phyloP scores from a whole-genome alignment of 2,329 filamentous ascomycete species.

The Talaromyces verruculosus region DNA sequence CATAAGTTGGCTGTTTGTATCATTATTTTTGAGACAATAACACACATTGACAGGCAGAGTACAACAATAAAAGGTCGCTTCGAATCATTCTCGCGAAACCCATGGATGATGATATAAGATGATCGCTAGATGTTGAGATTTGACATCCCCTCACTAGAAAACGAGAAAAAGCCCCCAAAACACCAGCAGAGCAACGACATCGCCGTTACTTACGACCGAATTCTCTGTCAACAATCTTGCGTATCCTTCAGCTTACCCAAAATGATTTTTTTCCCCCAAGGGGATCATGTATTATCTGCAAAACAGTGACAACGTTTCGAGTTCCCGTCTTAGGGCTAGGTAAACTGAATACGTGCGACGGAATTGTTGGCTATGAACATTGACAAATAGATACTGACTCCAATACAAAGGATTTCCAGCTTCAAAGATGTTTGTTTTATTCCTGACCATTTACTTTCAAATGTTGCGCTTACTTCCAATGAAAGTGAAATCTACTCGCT shows the following conservation, averaged over 20 bases:
- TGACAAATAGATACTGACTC: not conserved
- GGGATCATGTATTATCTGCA: not conserved
- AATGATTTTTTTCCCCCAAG: not conserved
- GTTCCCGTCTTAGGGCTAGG: not conserved
- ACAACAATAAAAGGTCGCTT: not conserved
- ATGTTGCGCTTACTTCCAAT: not conserved
- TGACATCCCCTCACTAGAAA: not conserved
- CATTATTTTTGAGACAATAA: not conserved
- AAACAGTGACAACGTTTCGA: not conserved
- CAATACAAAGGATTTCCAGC: not conserved
- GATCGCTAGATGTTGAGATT: not conserved
- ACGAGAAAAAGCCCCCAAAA: not conserved
- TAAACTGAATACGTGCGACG: not conserved
- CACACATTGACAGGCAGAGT: not conserved
- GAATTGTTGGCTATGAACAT: not conserved
- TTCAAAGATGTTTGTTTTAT: not conserved
- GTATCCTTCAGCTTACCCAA: not conserved
- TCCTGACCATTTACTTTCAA: not conserved
- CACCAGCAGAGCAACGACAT: not conserved
- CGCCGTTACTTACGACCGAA: not conserved
- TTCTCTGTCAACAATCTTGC: not conserved
- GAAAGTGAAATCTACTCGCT: not conserved
- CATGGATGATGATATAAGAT: not conserved
- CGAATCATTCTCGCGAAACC: not conserved
- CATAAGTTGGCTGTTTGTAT: not conserved